A percentile compares a stretch with the other conserved stretches of the same genome.
These are phyloP conservation scores for Colletotrichum musicola DNA, from an alignment of 2,329 filamentous ascomycete genomes.

Conservation along the genomic window DNA sequence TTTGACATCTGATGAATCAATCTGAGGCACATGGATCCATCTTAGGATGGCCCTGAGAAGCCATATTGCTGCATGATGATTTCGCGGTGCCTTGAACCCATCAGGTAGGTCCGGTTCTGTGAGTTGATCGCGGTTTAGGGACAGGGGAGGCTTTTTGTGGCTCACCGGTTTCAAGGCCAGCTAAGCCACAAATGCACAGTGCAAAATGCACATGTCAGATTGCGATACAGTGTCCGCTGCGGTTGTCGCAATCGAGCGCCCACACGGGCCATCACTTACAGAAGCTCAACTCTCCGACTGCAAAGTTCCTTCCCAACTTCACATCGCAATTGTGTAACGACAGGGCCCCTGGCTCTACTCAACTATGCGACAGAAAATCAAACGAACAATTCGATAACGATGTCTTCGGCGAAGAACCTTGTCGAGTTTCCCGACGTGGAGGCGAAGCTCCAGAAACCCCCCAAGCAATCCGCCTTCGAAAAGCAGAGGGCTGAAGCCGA, in stretches of 20 bases:
- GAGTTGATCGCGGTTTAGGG: no score
- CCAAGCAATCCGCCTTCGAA: constrained; percentile 90
- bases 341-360: not conserved
- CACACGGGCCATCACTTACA: constrained; percentile 2
- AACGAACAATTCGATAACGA: constrained; percentile 43
- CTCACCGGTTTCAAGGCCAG: no score
- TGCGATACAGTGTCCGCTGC: not conserved
- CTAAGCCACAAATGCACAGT: not conserved
- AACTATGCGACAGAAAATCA: constrained; percentile 22
- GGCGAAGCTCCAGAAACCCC: constrained; percentile 81
- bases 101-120: no score
- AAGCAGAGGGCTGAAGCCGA: constrained; percentile 90
- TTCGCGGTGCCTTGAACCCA: no score
- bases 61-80: no score
- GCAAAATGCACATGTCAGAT: not conserved
- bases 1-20: no score
- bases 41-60: no score
- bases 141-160: no score
- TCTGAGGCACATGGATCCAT: no score
- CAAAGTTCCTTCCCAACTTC: not conserved
- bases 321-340: not conserved
- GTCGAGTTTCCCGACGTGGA: constrained; percentile 78
- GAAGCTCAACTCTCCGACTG: not conserved
- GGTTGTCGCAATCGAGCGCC: not conserved
- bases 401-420: constrained; percentile 63